Base-by-base conservation (phyloP, 169 alveolate species). In the Theileria parva region DNA sequence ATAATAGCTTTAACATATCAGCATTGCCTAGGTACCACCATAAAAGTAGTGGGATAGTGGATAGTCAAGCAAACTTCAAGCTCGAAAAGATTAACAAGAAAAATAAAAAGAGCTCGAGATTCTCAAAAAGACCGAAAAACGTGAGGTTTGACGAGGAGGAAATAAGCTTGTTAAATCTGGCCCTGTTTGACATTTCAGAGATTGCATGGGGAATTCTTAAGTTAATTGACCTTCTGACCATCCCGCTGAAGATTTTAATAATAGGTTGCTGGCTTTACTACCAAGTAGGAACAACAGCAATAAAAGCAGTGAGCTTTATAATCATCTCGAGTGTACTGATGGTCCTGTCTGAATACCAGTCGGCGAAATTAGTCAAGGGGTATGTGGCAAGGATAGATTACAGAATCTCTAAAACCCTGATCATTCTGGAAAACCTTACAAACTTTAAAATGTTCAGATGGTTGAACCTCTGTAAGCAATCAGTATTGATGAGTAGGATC, bases 151-250 rank as follows among this genome's bases (percentile, higher is more conserved):
- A 21, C 6, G 77, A 23, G 59, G 91, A 85, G 17, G 91, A 74
- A 12, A 76, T 66, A 21, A 85, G 79, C 68, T 37, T 85, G 23
- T 23, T 85, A 66, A 85, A 85, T 65, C 53, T 85, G 71, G 87
- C 86, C 30, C 70, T 85, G 65, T 85, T 85, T 53, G 91, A 85
- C 69, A 78, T 85, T 9, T 28, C 70, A 50, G 87, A 85, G 80
- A 71, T 78, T 30, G 72, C 91, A 6, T 55, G 57, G 63, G 91
- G 91, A 23, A 69, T 78, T 1, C 63, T 85, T n/a, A 69, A 77
- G 32, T 17, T 78, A 21, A 59, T 78, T 9, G 87, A 85, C 65
- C 70, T 85, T 0, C 11, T 74, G 23, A 67, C 76, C 19, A 63
- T 78, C 19, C 91, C 91, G 2, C 19, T 85, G 32, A 77, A 78